Evolutionary conservation across 305 asterid species (phyloP), one percentile per base, ranked within the genome.

Genomic region (Salvia sclarea): DNA sequence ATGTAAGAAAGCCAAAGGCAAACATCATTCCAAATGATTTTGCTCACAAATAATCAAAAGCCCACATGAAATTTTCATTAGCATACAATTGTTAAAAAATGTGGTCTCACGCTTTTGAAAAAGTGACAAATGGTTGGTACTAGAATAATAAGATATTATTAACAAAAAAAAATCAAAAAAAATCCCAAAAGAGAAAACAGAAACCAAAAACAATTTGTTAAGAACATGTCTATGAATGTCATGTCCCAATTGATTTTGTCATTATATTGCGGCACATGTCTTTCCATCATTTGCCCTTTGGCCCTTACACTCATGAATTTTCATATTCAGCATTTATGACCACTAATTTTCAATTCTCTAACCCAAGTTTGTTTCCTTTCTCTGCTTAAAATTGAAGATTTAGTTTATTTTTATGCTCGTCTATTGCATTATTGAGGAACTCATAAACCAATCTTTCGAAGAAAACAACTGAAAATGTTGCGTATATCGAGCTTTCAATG

Each of bases 11-110:
- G 81, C 28, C 64, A 64, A 54, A 52, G 74, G 63, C 75, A 73
- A 72, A 33, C 66, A 69, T 58, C 70, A 78, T 57, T 58, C 37
- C 75, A 63, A 68, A 77, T 78, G 70, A 78, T 69, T 64, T 73
- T 58, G 61, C 41, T 53, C 41, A 17, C 79, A 69, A 58, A 64
- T 25, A 68, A 59, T 25, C 49, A 63, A 57, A 50, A 62, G 66
- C 70, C 64, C 66, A 77, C 82, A 64, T 65, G 67, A 56, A 52
- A 56, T 40, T 58, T 57, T 57, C 68, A 72, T 60, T 61, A 16
- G 37, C 22, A 31, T 28, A 40, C 22, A 25, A 57, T 37, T 48
- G 67, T 63, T 25, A 10, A 13, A 66, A 68, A 18, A 21, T 24
- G 58, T 25, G 31, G 53, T 37, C 53, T 37, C 53, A 40, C 69